phyloP scores from a whole-genome alignment of 148 eudicot species.

The Camellia granthamiana region DNA sequence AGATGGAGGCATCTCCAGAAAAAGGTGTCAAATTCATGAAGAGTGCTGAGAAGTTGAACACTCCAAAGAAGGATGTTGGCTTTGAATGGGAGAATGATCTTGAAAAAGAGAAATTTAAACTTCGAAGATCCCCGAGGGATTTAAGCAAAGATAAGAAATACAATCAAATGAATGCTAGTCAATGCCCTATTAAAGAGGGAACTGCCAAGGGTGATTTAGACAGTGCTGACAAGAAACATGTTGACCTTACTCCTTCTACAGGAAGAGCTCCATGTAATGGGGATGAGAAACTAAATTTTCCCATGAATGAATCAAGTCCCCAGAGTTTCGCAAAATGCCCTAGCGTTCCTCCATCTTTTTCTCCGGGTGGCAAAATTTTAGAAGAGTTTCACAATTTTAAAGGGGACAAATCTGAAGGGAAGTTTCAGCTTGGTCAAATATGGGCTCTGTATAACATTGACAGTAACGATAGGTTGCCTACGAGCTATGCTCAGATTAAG shows the following conservation, averaged over 20 bases:
- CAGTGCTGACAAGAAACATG: neutral
- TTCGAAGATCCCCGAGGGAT: conserved; percentile 23
- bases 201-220: conserved; percentile 3
- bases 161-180: conserved; percentile 6
- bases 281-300: neutral
- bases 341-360: neutral
- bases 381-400: conserved; percentile 15
- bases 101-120: conserved; percentile 7
- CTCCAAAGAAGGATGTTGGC: conserved; percentile 16
- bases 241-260: neutral
- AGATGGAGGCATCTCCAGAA: conserved; percentile 17
- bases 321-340: neutral
- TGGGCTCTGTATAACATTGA: conserved; percentile 23
- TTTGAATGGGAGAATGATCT: conserved; percentile 1
- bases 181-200: neutral
- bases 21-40: neutral
- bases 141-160: neutral
- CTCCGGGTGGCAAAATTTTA: conserved; percentile 11
- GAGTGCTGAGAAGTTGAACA: conserved; percentile 6
- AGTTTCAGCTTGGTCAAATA: conserved; percentile 19
- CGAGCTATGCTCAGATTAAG: conserved; percentile 20
- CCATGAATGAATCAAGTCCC: neutral
- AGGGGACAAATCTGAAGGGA: conserved; percentile 13
- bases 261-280: neutral
- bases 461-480: conserved; percentile 14